Base-by-base conservation (phyloP, 441 rosid genomes). In the Syzygium malaccense region DNA sequence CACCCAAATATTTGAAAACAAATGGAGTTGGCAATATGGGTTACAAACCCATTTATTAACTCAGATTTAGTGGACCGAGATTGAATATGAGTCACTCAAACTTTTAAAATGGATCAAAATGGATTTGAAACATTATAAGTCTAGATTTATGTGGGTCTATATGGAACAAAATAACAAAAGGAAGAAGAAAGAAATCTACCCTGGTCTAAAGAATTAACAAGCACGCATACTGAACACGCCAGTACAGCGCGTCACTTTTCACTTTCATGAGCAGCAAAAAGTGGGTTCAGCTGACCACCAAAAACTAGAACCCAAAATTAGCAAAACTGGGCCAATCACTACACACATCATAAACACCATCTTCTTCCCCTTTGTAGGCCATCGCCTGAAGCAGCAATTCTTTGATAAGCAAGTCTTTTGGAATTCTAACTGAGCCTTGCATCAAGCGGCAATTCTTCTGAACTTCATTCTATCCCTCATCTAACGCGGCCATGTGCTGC, bases 391-490 rank as follows among this genome's bases (percentile, higher is more conserved):
- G 66, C 9, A 60, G 66, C 9, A 60, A 60, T 60, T 60, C 66
- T 0, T 60, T 60, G 66, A 60, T 30, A 3, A 60, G 2, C 8
- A 14, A 13, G 66, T 60, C 66, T 2, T 11, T 26, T 5, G 15
- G 30, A 58, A 58, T 58, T 58, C 64, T 26, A 1, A 58, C 64
- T 58, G 26, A 12, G 64, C 64, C 64, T 26, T 45, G 48, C 48
- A 45, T 45, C 48, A 45, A 45, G 64, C 93, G 26, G 91, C 90
- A 53, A 91, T 87, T 85, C 95, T 94, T 90, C 91, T 92, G 75
- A 95, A 93, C 92, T 93, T 96, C 93, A 91, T 90, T 58, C 87
- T 89, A 89, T 91, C 92, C 92, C 87, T 92, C 96, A 79, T 97
- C 97, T 91, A 92, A 85, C 58, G 90, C 86, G n/a, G 93, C 88